These are phyloP conservation scores for Lactarius indigo DNA, from an alignment of 768 basidiomycete species.

Conservation along the genomic window DNA sequence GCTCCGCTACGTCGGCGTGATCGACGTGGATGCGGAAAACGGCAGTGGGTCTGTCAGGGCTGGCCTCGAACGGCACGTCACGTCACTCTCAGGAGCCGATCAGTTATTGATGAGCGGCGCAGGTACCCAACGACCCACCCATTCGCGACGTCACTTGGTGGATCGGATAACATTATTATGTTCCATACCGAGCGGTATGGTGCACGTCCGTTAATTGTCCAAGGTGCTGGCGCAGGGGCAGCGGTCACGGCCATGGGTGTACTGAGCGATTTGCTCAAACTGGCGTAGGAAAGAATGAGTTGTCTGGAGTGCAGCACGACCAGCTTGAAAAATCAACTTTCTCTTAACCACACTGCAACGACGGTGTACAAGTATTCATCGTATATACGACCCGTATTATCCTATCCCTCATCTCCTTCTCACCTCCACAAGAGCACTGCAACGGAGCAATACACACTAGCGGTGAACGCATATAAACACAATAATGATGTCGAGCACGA, in stretches of 20 bases:
- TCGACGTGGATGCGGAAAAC: conserved; percentile 74
- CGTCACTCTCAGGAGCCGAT: not conserved
- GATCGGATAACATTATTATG: conserved; percentile 97
- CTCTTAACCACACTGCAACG: conserved; percentile 5
- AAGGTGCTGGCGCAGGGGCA: conserved; percentile 96
- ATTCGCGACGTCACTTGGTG: conserved; percentile 93
- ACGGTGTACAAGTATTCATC: conserved; percentile 18
- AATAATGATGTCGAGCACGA: conserved; percentile 22
- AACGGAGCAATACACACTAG: conserved; percentile 19
- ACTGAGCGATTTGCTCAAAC: conserved; percentile 75
- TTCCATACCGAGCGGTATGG: conserved; percentile 94
- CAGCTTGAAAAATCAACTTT: not conserved
- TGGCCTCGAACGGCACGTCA: conserved; percentile 78
- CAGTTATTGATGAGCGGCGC: not conserved
- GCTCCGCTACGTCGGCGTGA: conserved; percentile 89
- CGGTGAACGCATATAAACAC: conserved; percentile 19
- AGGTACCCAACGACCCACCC: conserved; percentile 90
- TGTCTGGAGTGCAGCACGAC: not conserved
- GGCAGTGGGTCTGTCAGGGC: conserved; percentile 64
- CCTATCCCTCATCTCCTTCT: not conserved
- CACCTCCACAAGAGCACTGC: conserved; percentile 21
- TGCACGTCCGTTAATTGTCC: conserved; percentile 83
- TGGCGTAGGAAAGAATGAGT: conserved; percentile 30
- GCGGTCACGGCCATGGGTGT: conserved; percentile 99
- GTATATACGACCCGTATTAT: conserved; percentile 15